Base-by-base conservation (phyloP, 2,329 filamentous ascomycete genomes). In the Epichloe sibirici region DNA sequence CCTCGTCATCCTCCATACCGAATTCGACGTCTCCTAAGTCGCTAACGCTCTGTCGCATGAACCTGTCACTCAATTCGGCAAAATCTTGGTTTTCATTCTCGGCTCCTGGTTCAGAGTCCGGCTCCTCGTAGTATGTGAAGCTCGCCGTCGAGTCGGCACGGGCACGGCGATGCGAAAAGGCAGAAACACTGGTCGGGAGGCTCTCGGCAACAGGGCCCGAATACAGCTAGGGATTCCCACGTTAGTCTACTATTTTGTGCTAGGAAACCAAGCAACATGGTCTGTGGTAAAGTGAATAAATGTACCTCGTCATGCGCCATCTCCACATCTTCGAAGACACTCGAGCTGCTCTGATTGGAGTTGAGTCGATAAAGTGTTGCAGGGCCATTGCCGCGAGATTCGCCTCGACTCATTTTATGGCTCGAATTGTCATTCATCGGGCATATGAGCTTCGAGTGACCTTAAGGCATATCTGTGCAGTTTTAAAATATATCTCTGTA, bases 191-290 rank as follows among this genome's bases (percentile, higher is more conserved):
- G 11, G 88, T 93, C 1, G 93, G 93, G n/a, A 98, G 80, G 64
- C 90, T 96, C 71, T 98, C 93, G 51, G 90, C 90, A 63, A 96
- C 83, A 6, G 91, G 93, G 6, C 93, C 93, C 25, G 91, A 85
- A 70, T 91, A 98, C 47, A 95, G 79, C 77, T 82, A n/a, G 13
- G 15, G 9, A 17, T 1, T 38, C 38, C n/a, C 13, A 25, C 7
- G 34, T 53, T n/a, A 50, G 39, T 37, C 13, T 23, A 3, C 21
- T 44, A 3, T 23, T 4, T 25, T 47, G 53, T 50, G 52, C 48
- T 50, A 17, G n/a, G 23, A 51, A 21, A 4, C 11, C 9, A 31
- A 34, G 15, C 7, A 9, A 13, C 12, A 17, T 11, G 31, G 34
- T 21, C 35, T n/a, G 17, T 13, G 2, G 13, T 2, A 4, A 9